These are phyloP conservation scores for Dipteronia dyeriana DNA, from an alignment of 345 rosid genomes.

Conservation along the genomic window DNA sequence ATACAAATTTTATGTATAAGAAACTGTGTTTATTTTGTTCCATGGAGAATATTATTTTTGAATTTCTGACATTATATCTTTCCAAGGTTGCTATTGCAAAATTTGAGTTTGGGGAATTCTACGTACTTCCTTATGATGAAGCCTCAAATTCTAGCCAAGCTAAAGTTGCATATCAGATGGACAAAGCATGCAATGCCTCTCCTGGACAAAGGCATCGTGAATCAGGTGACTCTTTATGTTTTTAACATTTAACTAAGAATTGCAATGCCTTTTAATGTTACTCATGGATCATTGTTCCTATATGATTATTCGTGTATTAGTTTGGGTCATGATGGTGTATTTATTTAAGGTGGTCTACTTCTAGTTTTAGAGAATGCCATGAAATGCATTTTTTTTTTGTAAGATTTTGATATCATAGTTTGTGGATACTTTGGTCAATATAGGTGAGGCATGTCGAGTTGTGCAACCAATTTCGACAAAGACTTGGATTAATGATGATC, in stretches of 20 bases:
- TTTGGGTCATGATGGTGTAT: neutral
- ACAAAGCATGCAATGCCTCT: conserved; percentile 2
- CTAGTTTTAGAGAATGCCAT: neutral
- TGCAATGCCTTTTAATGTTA: neutral
- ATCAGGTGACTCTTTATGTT: conserved; percentile 19
- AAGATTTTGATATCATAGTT: neutral
- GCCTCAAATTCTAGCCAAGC: conserved; percentile 12
- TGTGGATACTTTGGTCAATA: conserved; percentile 5
- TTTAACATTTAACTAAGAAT: neutral
- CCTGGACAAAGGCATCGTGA: conserved; percentile 9
- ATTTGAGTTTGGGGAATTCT: conserved; percentile 21
- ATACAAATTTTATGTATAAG: neutral
- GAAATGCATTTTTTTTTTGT: neutral
- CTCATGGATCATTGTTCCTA: neutral
- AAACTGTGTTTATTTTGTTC: neutral
- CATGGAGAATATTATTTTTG: conserved; percentile 1
- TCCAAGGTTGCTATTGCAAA: conserved; percentile 33
- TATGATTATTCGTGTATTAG: neutral
- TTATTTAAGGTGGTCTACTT: neutral
- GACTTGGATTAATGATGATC: conserved; percentile 5
- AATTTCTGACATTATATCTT: neutral
- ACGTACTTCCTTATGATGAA: conserved; percentile 35
- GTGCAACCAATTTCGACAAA: neutral
- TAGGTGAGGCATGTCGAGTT: conserved; percentile 7
- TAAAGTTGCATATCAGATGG: conserved; percentile 28